Percentiles rank a stretch among this genome's conserved stretches.
Conservation (phyloP, 805 yeast genomes). For the Cyberlindnera saturnus region DNA sequence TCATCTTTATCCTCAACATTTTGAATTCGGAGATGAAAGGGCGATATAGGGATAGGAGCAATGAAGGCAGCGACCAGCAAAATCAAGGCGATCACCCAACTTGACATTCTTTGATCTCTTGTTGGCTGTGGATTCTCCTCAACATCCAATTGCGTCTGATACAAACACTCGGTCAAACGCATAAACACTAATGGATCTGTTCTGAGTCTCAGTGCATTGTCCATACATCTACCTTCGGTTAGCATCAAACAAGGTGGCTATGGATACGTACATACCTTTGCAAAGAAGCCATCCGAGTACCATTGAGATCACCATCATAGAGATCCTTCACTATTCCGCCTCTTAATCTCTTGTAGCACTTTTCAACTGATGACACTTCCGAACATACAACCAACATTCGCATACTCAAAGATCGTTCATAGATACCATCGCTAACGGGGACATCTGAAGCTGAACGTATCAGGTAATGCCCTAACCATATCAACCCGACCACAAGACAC, state of each 20-base stretch:
- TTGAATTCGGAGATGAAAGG: no score
- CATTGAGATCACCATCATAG: not conserved
- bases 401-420: slow-evolving; percentile 4
- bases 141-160: not conserved
- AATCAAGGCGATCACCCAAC: not conserved
- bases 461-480: not conserved
- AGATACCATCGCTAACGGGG: not conserved
- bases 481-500: not conserved
- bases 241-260: no score
- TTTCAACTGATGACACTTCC: slow-evolving; percentile 4
- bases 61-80: not conserved
- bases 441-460: not conserved
- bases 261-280: not conserved
- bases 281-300: not conserved
- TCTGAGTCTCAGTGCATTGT: no score
- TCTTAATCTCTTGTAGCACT: slow-evolving; percentile 10
- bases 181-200: not conserved
- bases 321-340: slow-evolving; percentile 5
- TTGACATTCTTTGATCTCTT: not conserved
- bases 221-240: no score
- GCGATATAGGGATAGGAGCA: no score
- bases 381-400: slow-evolving; percentile 9
- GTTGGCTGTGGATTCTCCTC: not conserved
- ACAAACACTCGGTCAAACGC: not conserved
- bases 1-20: no score